Percentiles rank a stretch among this genome's conserved stretches.
These are phyloP conservation scores for Areca catechu DNA, from an alignment of 176 grass and related monocot genomes.

Conservation along the genomic window DNA sequence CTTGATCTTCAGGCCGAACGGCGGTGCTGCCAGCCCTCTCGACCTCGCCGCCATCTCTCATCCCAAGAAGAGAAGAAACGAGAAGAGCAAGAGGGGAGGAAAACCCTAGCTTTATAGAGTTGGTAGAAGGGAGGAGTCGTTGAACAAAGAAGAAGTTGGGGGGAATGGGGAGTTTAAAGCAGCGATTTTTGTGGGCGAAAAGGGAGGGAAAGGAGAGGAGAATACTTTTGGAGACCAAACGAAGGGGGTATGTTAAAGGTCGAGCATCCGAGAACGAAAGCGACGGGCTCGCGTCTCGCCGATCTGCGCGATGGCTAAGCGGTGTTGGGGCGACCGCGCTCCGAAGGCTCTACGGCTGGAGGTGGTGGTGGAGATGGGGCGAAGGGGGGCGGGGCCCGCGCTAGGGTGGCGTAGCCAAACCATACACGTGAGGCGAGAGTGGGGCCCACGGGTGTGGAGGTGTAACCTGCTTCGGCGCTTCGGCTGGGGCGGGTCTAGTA, in stretches of 20 bases:
- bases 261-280: too few species aligned
- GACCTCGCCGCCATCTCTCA: constrained; percentile 58
- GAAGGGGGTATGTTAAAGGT: too few species aligned
- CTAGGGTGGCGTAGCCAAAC: constrained; percentile 2
- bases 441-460: background rate
- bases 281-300: too few species aligned
- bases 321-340: too few species aligned
- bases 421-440: constrained; percentile 19
- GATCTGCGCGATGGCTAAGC: too few species aligned
- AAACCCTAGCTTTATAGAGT: background rate
- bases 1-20: constrained; percentile 35
- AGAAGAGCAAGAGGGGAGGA: background rate
- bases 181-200: background rate
- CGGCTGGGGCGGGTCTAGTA: too few species aligned
- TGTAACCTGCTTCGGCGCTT: too few species aligned
- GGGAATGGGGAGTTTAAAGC: background rate
- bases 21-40: constrained; percentile 38
- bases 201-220: too few species aligned
- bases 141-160: too few species aligned
- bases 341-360: background rate
- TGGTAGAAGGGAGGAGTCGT: background rate
- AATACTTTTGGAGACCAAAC: too few species aligned
- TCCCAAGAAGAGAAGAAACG: constrained; percentile 4
- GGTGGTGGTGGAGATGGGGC: background rate
- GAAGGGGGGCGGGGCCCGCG: constrained; percentile 7